Evolutionary conservation across 1,139 yeast genomes (phyloP).

Genomic region (Geotrichum europaeum): DNA sequence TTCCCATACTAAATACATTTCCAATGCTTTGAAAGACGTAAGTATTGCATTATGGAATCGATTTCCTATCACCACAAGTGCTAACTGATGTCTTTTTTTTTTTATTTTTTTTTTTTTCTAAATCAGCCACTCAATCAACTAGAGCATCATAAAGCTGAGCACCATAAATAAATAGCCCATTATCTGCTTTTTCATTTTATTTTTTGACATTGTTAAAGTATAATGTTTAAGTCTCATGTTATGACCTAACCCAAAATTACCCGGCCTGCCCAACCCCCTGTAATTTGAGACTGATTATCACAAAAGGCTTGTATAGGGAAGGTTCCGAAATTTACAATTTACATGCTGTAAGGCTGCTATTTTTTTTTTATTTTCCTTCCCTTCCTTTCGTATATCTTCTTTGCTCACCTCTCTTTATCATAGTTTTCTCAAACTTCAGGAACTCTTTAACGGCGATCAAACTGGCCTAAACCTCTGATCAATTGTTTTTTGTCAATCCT

Average conservation of each 20-base stretch:
- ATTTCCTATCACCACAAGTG: not conserved
- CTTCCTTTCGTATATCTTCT: not conserved
- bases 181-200: not conserved
- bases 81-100: not conserved
- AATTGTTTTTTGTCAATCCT: not conserved
- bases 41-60: conserved; percentile 17
- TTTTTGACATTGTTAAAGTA: not conserved
- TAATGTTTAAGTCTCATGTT: not conserved
- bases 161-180: not conserved
- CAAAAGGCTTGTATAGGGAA: not conserved
- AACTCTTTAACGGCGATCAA: not conserved
- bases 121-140: conserved; percentile 11
- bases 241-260: not conserved
- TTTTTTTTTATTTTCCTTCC: not conserved
- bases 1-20: conserved; percentile 40
- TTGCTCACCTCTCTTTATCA: not conserved
- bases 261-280: not conserved
- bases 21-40: conserved; percentile 36
- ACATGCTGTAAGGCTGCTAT: not conserved
- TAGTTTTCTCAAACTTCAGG: not conserved
- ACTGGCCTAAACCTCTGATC: not conserved
- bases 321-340: not conserved
- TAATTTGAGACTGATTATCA: not conserved
- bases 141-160: conserved; percentile 3
- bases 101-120: not conserved